Evolutionary conservation across 164 flowering plant species (phyloP).

Genomic region (Liquidambar formosana): DNA sequence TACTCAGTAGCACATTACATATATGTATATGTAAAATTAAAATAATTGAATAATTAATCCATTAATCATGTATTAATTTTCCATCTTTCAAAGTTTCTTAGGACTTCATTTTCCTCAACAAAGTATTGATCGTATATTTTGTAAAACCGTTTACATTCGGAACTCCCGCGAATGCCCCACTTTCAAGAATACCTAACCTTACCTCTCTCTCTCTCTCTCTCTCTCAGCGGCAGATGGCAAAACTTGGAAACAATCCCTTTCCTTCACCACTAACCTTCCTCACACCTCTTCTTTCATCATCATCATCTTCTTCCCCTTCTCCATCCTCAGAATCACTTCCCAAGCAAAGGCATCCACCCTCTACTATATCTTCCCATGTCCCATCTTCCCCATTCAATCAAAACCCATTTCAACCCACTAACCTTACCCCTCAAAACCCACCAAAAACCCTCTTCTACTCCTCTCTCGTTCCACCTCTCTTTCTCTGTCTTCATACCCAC

Average conservation of each 20-base stretch:
- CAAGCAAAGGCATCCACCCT: constrained; percentile 47
- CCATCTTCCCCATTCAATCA: background rate
- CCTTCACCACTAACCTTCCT: constrained; percentile 32
- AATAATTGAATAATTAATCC: too few relatives aligned
- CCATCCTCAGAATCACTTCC: constrained; percentile 11
- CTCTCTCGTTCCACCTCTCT: background rate
- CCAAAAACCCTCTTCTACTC: background rate
- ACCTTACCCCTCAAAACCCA: too few relatives aligned
- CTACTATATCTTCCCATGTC: constrained; percentile 6
- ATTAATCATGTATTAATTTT: too few relatives aligned
- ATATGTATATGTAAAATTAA: too few relatives aligned
- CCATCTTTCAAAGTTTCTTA: too few relatives aligned
- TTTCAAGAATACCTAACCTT: constrained; percentile 45
- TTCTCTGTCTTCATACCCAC: background rate
- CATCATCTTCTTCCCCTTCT: constrained; percentile 16
- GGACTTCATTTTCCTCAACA: too few relatives aligned
- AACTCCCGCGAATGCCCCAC: constrained; percentile 10
- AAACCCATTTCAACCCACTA: too few relatives aligned
- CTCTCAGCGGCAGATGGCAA: constrained; percentile 12
- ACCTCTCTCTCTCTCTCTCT: constrained; percentile 2
- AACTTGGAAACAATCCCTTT: constrained; percentile 37
- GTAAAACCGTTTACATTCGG: too few relatives aligned
- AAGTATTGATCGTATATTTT: too few relatives aligned
- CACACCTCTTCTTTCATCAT: background rate
- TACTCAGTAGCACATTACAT: too few relatives aligned